Conservation (phyloP, 225 moss, liverwort and hornwort genomes). For the Asterella californica region DNA sequence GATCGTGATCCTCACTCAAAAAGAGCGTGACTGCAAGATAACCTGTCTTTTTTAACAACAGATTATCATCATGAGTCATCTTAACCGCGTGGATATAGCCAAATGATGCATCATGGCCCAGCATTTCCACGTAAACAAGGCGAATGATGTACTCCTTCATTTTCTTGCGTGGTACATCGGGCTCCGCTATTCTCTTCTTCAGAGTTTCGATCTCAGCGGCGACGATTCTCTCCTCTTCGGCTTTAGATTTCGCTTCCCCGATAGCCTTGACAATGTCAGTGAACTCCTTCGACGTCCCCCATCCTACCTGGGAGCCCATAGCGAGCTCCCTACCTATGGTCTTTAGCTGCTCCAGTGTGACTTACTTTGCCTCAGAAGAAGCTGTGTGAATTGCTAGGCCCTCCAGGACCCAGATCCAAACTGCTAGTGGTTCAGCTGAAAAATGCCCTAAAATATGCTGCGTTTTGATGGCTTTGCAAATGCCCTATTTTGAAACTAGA, state of each 20-base stretch:
- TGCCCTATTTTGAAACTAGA: background rate
- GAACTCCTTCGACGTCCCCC: slow-evolving; percentile 87
- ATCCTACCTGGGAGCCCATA: slow-evolving; percentile 82
- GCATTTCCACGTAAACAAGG: slow-evolving; percentile 98
- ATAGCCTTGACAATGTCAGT: slow-evolving; percentile 93
- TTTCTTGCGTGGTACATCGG: slow-evolving; percentile 92
- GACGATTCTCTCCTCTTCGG: slow-evolving; percentile 97
- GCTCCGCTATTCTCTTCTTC: slow-evolving; percentile 80
- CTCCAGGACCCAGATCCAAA: slow-evolving; percentile 9
- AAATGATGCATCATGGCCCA: slow-evolving; percentile 97
- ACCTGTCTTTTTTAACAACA: slow-evolving; percentile 84
- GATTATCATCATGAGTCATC: slow-evolving; percentile 98
- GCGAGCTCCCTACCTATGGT: slow-evolving; percentile 95
- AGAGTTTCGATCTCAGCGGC: slow-evolving; percentile 75
- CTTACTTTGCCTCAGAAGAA: slow-evolving; percentile 22
- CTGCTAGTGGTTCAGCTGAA: background rate
- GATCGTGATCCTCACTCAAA: slow-evolving; percentile 93
- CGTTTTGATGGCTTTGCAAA: background rate
- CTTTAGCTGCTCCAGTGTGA: slow-evolving; percentile 94
- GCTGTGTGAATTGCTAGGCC: background rate
- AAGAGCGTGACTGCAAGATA: slow-evolving; percentile 95
- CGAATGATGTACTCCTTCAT: slow-evolving; percentile 99
- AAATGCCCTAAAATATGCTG: slow-evolving; percentile 12
- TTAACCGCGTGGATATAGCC: slow-evolving; percentile 97
- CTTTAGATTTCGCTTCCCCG: slow-evolving; percentile 97